Evolutionary conservation across 495 filamentous ascomycete species (phyloP), one percentile per base, ranked within the genome.

Genomic region (Clohesyomyces aquaticus): DNA sequence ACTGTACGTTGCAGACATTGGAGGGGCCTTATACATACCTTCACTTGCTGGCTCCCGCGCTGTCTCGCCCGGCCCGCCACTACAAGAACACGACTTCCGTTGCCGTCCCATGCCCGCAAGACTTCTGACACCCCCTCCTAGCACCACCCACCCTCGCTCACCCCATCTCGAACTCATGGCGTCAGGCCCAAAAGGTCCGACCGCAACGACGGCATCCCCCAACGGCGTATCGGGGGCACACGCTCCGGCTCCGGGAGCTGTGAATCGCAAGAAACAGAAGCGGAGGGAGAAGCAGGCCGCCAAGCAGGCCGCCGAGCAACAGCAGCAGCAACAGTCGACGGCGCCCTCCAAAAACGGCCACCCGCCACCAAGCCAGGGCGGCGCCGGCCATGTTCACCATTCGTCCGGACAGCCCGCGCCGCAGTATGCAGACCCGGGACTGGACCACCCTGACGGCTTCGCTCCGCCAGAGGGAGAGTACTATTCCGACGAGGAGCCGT

Each of bases 191-290:
- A 76, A 71, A 60, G 68, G 49, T 32, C 38, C 62, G 49, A 49
- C 58, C 56, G 65, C 68, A 58, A 50, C 65, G 28, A 57, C 71
- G 23, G 59, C 63, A 41, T 19, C 67, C 49, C 49, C 51, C 43
- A 76, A 74, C 50, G 72, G 73, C 61, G 54, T 69, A 29, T 50
- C 56, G 2, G 61, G 25, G 19, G 6, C 49, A 21, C 46, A 63
- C 8, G 6, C 68, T 22, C 48, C 68, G 25, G 65, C 46, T 3
- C 50, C 64, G 25, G 58, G 49, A 11, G 71, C 66, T 3, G 88
- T 93, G 43, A 96, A 96, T 76, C 85, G 89, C 71, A 96, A 96
- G 78, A 96, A 96, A 76, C 89, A 93, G 74, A 96, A 96, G 76
- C 84, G 77, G 28, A 67, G 77, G 42, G 75, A 72, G 58, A 79